Evolutionary conservation across 768 basidiomycete genomes (phyloP).

Genomic region (Agaricus bisporus): DNA sequence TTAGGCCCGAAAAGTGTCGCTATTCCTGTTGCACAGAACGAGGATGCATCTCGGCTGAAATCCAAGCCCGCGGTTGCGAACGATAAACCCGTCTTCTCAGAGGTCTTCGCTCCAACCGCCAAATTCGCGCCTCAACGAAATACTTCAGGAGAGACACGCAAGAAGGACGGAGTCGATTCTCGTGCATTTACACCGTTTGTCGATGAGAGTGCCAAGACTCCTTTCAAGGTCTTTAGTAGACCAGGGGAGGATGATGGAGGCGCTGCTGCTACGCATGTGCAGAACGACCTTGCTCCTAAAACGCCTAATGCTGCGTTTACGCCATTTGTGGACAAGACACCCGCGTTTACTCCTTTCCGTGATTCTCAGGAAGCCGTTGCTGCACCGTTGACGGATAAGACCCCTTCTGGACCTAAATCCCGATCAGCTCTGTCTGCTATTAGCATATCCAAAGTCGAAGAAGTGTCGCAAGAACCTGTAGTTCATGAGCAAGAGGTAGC

Average conservation of each 20-base stretch:
- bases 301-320: constrained; percentile 32
- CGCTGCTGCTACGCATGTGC: not conserved
- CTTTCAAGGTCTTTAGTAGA: constrained; percentile 68
- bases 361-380: constrained; percentile 19
- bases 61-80: constrained; percentile 28
- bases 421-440: constrained; percentile 8
- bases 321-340: constrained; percentile 31
- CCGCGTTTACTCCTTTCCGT: constrained; percentile 33
- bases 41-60: constrained; percentile 23
- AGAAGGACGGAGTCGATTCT: constrained; percentile 32
- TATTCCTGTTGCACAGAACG: constrained; percentile 21
- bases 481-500: constrained; percentile 19
- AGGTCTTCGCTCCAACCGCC: constrained; percentile 58
- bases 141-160: constrained; percentile 32
- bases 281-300: constrained; percentile 41
- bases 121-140: constrained; percentile 35
- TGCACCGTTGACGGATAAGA: constrained; percentile 22
- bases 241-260: constrained; percentile 50
- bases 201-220: constrained; percentile 39
- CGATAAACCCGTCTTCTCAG: constrained; percentile 45
- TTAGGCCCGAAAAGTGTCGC: constrained; percentile 47
- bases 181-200: constrained; percentile 32
- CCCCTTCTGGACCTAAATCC: not conserved
- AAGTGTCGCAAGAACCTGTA: constrained; percentile 21
- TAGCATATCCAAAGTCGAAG: constrained; percentile 25